Conservation (phyloP, 306 rosid genomes). For the Cicer yamashitae region DNA sequence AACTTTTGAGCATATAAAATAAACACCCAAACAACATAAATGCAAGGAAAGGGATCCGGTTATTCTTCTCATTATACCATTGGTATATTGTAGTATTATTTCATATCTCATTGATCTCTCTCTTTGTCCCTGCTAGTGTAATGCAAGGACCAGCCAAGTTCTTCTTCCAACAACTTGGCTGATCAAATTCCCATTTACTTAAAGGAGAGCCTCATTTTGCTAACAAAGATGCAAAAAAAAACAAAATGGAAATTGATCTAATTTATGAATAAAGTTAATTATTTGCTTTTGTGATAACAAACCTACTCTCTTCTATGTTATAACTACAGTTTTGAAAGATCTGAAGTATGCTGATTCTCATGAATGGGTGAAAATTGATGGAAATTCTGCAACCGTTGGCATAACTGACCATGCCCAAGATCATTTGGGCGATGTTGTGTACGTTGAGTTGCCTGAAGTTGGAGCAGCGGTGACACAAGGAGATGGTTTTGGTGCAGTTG, state of each 20-base stretch:
- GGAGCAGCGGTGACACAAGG: constrained; percentile 72
- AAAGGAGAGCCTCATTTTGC: background rate
- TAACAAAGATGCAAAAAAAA: constrained; percentile 3
- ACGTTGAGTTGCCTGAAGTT: constrained; percentile 85
- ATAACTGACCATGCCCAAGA: constrained; percentile 96
- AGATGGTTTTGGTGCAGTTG: constrained; percentile 84
- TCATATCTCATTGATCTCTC: background rate
- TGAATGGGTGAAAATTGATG: constrained; percentile 92
- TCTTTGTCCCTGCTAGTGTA: background rate
- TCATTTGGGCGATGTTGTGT: constrained; percentile 96
- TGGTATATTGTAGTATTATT: background rate
- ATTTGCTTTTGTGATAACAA: constrained; percentile 24
- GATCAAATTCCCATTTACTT: constrained; percentile 8
- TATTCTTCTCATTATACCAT: background rate
- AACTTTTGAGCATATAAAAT: constrained; percentile 5
- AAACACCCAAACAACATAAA: constrained; percentile 12
- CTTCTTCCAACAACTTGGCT: constrained; percentile 12
- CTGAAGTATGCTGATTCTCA: constrained; percentile 79
- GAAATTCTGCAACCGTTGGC: constrained; percentile 77
- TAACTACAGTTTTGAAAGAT: constrained; percentile 76
- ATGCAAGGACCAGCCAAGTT: background rate
- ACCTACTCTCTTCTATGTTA: constrained; percentile 30
- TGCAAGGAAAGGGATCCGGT: background rate
- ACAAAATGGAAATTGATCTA: constrained; percentile 16
- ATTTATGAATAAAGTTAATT: constrained; percentile 21